Evolutionary conservation across 1,139 yeast species (phyloP).

Genomic region (Geotrichum fermentans): DNA sequence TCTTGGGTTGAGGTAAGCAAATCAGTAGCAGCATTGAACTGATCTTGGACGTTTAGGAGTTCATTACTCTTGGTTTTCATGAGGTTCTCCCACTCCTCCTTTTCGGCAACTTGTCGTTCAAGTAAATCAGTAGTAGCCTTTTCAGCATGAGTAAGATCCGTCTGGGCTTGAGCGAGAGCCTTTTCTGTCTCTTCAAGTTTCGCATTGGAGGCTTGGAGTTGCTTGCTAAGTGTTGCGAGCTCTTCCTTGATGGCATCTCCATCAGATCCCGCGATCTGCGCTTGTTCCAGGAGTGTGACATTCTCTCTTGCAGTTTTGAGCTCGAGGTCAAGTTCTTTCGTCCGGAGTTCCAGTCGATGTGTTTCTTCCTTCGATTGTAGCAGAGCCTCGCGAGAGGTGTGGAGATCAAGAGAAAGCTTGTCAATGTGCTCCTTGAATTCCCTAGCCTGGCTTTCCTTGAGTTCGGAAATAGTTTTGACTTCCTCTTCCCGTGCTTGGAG

Average conservation of each 20-base stretch:
- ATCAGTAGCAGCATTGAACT: constrained; percentile 36
- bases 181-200: constrained; percentile 49
- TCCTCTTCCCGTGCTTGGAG: constrained; percentile 47
- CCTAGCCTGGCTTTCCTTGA: constrained; percentile 32
- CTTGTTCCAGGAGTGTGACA: constrained; percentile 36
- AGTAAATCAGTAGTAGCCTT: constrained; percentile 30
- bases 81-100: constrained; percentile 40
- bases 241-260: constrained; percentile 30
- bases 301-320: constrained; percentile 40
- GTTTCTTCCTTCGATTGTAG: constrained; percentile 42
- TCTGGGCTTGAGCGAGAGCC: constrained; percentile 42
- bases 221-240: constrained; percentile 37
- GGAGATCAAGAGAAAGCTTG: constrained; percentile 48
- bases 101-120: constrained; percentile 39
- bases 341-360: constrained; percentile 31
- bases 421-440: constrained; percentile 68
- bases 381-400: constrained; percentile 42
- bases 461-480: constrained; percentile 25
- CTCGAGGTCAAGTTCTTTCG: constrained; percentile 38
- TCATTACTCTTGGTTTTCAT: constrained; percentile 40
- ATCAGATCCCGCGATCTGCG: constrained; percentile 32
- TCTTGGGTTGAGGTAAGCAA: constrained; percentile 26
- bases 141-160: constrained; percentile 43
- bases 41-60: constrained; percentile 39
- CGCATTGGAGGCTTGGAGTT: constrained; percentile 44